Evolutionary conservation across 257 asterid species (phyloP).

Genomic region (Marsdenia floribunda): DNA sequence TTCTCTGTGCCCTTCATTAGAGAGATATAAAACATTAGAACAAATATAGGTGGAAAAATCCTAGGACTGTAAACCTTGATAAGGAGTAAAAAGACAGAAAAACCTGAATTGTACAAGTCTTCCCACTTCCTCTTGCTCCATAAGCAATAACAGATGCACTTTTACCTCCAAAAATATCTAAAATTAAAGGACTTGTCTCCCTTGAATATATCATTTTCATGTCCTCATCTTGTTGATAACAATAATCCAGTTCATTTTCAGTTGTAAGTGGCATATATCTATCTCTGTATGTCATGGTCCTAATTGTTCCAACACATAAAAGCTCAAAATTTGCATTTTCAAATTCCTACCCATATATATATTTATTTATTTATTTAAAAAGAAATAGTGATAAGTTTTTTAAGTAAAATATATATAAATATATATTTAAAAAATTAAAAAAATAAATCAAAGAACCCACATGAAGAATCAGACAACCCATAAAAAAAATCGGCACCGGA

Average conservation of each 20-base stretch:
- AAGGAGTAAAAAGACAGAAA: neutral
- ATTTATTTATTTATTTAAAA: too few species aligned
- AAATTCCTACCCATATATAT: too few species aligned
- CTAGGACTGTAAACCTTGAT: neutral
- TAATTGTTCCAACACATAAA: too few species aligned
- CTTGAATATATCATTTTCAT: constrained; percentile 36
- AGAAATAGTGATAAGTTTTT: too few species aligned
- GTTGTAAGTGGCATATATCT: constrained; percentile 30
- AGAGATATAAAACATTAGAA: constrained; percentile 1
- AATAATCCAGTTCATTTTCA: constrained; percentile 57
- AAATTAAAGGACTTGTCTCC: constrained; percentile 57
- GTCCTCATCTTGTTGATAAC: constrained; percentile 54
- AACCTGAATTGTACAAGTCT: constrained; percentile 67
- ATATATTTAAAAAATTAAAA: neutral
- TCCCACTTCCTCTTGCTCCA: constrained; percentile 92
- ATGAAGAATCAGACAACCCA: constrained; percentile 7
- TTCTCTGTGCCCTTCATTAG: constrained; percentile 49
- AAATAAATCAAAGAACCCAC: neutral
- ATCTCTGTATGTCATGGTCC: too few species aligned
- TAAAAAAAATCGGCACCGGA: neutral
- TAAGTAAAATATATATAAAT: too few species aligned
- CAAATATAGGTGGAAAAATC: constrained; percentile 1
- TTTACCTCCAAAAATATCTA: constrained; percentile 46
- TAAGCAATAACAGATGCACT: constrained; percentile 65
- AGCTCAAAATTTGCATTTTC: too few species aligned